Evolutionary conservation across 805 yeast genomes (phyloP), one percentile per base, ranked within the genome.

Genomic region (Saccharomycopsis javanensis): DNA sequence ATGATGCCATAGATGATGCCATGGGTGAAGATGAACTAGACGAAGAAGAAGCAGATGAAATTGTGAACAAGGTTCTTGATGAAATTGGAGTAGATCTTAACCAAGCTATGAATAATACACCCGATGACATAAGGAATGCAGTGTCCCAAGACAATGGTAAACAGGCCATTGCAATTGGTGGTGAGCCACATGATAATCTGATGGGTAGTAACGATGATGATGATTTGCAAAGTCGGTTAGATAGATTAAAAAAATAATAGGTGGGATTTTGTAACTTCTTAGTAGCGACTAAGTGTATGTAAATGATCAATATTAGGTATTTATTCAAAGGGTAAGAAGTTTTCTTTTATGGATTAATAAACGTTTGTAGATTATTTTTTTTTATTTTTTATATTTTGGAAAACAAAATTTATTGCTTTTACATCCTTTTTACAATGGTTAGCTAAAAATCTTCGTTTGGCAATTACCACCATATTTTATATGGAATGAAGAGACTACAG

Each of bases 1-100:
- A 94, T 68, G 99, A 94, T 68, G 95, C 97, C 18, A 85, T 94
- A 65, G 99, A 94, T 68, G 97, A 92, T 69, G 87, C 94, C 18
- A 89, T 94, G 94, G 96, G 86, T 55, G 89, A 85, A 65, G 97
- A 88, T 65, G 82, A 88, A 58, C 86, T 83, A 63, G 89, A 80
- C 25, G 95, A 87, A 60, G 96, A 86, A 61, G 96, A 91, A 69
- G 85, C 86, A 3, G 97, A 91, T 66, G 96, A 90, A 65, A 86
- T 91, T 54, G 94, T 95, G 53, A 82, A 84, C 66, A 88, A 85
- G 69, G 97, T 95, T 0, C 75, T 94, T 66, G 99, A 94, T 68
- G 99, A 94, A 69, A 89, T 94, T 67, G 99, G 98, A 60, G 86
- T 95, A 42, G 96, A 88, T 67, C 72, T 94, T 67, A 72, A 75